phyloP scores from a whole-genome alignment of 495 filamentous ascomycete genomes.

The Amphirosellinia nigrospora region DNA sequence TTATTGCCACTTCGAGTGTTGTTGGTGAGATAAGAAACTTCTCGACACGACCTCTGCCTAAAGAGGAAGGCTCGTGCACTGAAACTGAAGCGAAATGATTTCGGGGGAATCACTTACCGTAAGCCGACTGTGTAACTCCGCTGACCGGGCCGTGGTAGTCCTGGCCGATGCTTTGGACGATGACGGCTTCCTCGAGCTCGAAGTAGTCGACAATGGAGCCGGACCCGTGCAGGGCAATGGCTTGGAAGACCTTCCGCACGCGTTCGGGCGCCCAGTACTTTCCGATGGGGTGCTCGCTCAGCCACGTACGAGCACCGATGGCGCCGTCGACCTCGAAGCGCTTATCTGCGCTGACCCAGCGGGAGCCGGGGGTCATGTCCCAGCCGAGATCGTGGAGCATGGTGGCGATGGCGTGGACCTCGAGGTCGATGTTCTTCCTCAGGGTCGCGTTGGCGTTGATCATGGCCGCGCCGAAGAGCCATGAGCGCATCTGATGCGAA shows the following conservation, averaged over 20 bases:
- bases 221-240: constrained; percentile 34
- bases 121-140: constrained; percentile 23
- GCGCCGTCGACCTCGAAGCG: constrained; percentile 68
- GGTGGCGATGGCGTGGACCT: constrained; percentile 42
- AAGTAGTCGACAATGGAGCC: constrained; percentile 26
- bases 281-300: constrained; percentile 46
- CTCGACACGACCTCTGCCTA: no score
- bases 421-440: constrained; percentile 36
- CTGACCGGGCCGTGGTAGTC: constrained; percentile 29
- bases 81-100: no score
- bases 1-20: no score
- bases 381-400: constrained; percentile 45
- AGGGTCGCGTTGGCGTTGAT: constrained; percentile 42
- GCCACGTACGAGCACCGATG: constrained; percentile 79
- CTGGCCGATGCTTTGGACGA: constrained; percentile 25
- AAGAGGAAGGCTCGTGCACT: no score
- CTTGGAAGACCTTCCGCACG: constrained; percentile 35
- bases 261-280: constrained; percentile 26
- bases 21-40: no score
- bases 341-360: constrained; percentile 39
- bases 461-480: constrained; percentile 51
- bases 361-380: constrained; percentile 33
- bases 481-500: constrained; percentile 50
- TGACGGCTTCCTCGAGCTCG: constrained; percentile 33
- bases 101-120: not conserved